These are phyloP conservation scores for Wallacemonas sp. DNA, from an alignment of 208 protist genomes.

Conservation along the genomic window DNA sequence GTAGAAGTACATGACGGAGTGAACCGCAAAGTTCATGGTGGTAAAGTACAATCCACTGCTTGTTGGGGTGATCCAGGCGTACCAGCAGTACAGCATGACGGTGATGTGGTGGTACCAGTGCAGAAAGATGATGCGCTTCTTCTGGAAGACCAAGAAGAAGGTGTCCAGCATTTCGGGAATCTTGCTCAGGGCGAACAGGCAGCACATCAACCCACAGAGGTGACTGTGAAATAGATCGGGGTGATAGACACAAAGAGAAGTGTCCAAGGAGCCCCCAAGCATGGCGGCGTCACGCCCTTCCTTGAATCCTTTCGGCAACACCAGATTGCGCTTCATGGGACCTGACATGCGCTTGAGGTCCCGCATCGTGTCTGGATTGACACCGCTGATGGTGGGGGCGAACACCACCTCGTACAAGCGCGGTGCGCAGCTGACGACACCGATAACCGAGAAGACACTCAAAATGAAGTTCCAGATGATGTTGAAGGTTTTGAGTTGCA, in stretches of 20 bases:
- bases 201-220: conserved; percentile 40
- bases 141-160: conserved; percentile 61
- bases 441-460: conserved; percentile 68
- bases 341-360: conserved; percentile 18
- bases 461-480: conserved; percentile 86
- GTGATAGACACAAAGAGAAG: conserved; percentile 46
- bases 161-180: conserved; percentile 82
- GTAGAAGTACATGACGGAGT: conserved; percentile 94
- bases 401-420: conserved; percentile 40
- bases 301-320: conserved; percentile 11
- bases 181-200: conserved; percentile 69
- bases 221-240: conserved; percentile 37
- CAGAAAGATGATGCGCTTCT: conserved; percentile 80
- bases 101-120: conserved; percentile 92
- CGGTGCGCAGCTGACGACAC: conserved; percentile 50
- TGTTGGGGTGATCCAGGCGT: conserved; percentile 36
- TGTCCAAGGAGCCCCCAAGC: conserved; percentile 42
- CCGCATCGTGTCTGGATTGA: conserved; percentile 24
- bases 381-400: conserved; percentile 25
- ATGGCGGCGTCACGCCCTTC: conserved; percentile 24
- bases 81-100: conserved; percentile 89
- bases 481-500: conserved; percentile 54
- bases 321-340: conserved; percentile 26
- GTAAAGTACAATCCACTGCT: conserved; percentile 69
- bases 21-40: conserved; percentile 91